These are phyloP conservation scores for Nicotiana otophora DNA, from an alignment of 257 asterid genomes.

Conservation along the genomic window DNA sequence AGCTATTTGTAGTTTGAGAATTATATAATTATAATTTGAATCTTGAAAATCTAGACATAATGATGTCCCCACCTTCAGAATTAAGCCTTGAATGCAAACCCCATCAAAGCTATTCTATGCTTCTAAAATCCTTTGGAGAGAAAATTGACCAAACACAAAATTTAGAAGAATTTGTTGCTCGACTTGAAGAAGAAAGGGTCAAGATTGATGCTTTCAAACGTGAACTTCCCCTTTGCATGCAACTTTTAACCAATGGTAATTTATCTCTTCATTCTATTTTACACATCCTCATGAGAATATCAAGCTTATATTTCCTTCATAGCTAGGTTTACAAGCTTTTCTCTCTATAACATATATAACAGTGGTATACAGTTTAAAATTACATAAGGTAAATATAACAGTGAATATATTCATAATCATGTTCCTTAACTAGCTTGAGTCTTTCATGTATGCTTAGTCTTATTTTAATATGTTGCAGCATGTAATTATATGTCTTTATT, in stretches of 20 bases:
- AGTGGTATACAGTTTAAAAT: background rate
- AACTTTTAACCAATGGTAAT: conserved; percentile 80
- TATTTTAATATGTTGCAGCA: too few relatives aligned
- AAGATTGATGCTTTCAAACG: conserved; percentile 98
- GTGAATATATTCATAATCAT: background rate
- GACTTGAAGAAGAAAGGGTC: conserved; percentile 84
- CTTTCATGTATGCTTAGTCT: background rate
- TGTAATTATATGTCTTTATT: too few relatives aligned
- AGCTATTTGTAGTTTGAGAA: background rate
- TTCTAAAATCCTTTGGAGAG: conserved; percentile 62
- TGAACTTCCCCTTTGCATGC: conserved; percentile 98
- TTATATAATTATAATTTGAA: background rate
- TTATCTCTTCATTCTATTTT: background rate
- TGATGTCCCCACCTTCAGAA: conserved; percentile 69
- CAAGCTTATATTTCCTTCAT: background rate
- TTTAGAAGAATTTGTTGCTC: conserved; percentile 68
- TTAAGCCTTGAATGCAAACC: conserved; percentile 77
- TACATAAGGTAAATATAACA: background rate
- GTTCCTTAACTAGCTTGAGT: conserved; percentile 3
- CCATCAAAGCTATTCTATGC: conserved; percentile 53
- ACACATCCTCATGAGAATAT: background rate
- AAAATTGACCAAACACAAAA: conserved; percentile 41
- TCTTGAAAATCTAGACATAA: background rate
- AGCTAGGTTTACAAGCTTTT: background rate
- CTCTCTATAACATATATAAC: background rate